Conservation (phyloP, 1,139 yeast genomes). For the Nakaseomyces bracarensis region DNA sequence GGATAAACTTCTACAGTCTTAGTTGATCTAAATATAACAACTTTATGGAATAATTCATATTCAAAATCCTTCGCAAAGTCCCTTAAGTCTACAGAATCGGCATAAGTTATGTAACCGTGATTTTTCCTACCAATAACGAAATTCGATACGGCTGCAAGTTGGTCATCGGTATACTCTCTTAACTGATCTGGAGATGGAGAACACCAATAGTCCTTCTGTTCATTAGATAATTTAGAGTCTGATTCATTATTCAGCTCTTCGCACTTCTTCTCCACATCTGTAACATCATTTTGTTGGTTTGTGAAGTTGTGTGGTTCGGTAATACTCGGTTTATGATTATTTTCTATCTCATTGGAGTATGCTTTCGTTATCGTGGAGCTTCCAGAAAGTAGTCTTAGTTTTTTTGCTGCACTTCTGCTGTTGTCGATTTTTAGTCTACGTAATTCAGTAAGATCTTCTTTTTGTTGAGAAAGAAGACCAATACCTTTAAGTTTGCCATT, state of each 20-base stretch:
- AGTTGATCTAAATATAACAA: slow-evolving; percentile 47
- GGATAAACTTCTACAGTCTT: slow-evolving; percentile 62
- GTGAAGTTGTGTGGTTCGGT: slow-evolving; percentile 13
- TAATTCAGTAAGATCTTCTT: slow-evolving; percentile 18
- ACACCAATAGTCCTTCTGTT: slow-evolving; percentile 62
- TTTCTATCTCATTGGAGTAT: slow-evolving; percentile 20
- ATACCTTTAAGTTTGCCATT: slow-evolving; percentile 13
- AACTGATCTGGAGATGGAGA: slow-evolving; percentile 59
- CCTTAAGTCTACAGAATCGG: slow-evolving; percentile 65
- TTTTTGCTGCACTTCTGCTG: slow-evolving; percentile 35
- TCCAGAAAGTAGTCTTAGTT: slow-evolving; percentile 33
- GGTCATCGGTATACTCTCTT: slow-evolving; percentile 39
- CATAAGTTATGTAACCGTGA: slow-evolving; percentile 67
- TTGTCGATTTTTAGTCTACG: slow-evolving; percentile 35
- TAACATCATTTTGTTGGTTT: neutral
- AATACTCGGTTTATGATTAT: slow-evolving; percentile 9
- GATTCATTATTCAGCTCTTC: neutral
- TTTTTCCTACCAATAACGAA: slow-evolving; percentile 72
- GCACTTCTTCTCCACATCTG: neutral
- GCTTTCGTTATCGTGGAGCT: slow-evolving; percentile 28
- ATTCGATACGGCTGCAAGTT: slow-evolving; percentile 52
- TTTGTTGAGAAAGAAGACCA: slow-evolving; percentile 12
- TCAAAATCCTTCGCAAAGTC: slow-evolving; percentile 39
- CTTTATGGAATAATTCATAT: slow-evolving; percentile 45
- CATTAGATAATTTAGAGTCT: neutral